These are phyloP conservation scores for Theileria orientalis DNA, from an alignment of 169 alveolate species.

Conservation along the genomic window DNA sequence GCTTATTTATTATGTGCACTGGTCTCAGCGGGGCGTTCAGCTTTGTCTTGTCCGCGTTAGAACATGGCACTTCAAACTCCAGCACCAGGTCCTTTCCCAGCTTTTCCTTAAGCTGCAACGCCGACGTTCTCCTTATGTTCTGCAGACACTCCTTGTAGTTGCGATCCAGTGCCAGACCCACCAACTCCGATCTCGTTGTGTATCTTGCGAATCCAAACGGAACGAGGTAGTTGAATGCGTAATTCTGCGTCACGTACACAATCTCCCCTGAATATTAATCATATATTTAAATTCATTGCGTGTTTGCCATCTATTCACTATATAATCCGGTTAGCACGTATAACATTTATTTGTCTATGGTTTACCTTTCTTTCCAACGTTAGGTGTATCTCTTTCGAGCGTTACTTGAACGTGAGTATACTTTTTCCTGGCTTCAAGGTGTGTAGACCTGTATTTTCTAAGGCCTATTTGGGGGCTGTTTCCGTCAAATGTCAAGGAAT, in stretches of 20 bases:
- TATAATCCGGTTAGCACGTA: too few relatives aligned
- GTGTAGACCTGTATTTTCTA: not conserved
- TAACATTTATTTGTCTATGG: not conserved
- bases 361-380: slow-evolving; percentile 62
- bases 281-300: not conserved
- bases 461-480: not conserved
- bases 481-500: not conserved
- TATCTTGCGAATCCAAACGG: slow-evolving; percentile 67
- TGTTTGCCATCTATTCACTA: not conserved
- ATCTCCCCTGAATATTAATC: slow-evolving; percentile 19
- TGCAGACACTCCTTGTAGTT: slow-evolving; percentile 59
- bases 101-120: slow-evolving; percentile 47
- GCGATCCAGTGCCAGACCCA: slow-evolving; percentile 42
- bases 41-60: slow-evolving; percentile 9
- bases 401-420: slow-evolving; percentile 55
- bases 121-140: slow-evolving; percentile 55
- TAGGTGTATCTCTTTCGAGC: slow-evolving; percentile 62
- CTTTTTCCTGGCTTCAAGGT: slow-evolving; percentile 32
- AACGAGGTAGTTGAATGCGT: slow-evolving; percentile 64
- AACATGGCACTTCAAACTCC: slow-evolving; percentile 44
- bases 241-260: slow-evolving; percentile 48
- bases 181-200: slow-evolving; percentile 59
- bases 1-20: slow-evolving; percentile 34
- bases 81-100: slow-evolving; percentile 48
- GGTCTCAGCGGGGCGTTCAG: slow-evolving; percentile 51